phyloP scores from a whole-genome alignment of 768 basidiomycete species.

The Xerocomus spinulosus region DNA sequence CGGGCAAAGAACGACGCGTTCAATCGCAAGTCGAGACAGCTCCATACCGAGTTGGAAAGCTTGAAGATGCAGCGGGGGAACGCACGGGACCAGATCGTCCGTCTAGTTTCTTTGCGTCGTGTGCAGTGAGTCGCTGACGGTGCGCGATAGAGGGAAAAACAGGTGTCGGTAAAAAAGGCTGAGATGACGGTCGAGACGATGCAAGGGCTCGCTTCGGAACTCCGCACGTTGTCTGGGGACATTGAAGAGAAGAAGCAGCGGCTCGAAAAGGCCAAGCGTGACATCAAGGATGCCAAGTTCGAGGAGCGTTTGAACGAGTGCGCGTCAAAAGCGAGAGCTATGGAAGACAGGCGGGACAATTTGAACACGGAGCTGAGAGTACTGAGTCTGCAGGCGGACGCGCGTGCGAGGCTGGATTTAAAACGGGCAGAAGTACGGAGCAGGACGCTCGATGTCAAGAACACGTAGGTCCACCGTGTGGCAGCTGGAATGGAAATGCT shows the following conservation, averaged over 20 bases:
- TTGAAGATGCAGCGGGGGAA: constrained; percentile 49
- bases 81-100: constrained; percentile 56
- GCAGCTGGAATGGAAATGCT: neutral
- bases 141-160: constrained; percentile 42
- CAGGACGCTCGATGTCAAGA: constrained; percentile 62
- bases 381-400: constrained; percentile 75
- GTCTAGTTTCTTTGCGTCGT: constrained; percentile 12
- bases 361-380: constrained; percentile 67
- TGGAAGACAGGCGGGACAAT: constrained; percentile 67
- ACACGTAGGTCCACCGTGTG: constrained; percentile 46
- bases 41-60: constrained; percentile 52
- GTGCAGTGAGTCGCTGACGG: neutral
- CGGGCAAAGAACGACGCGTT: constrained; percentile 60
- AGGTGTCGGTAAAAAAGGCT: constrained; percentile 45
- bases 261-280: constrained; percentile 53
- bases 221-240: constrained; percentile 52
- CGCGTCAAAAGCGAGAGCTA: constrained; percentile 43
- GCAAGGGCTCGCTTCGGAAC: constrained; percentile 48
- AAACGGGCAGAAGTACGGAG: constrained; percentile 63
- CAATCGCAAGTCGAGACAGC: constrained; percentile 49
- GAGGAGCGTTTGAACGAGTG: constrained; percentile 61
- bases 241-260: constrained; percentile 66
- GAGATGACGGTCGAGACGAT: constrained; percentile 57
- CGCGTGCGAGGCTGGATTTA: constrained; percentile 72
- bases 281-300: constrained; percentile 57